A percentile compares a stretch with the other conserved stretches of the same genome.
Evolutionary conservation across 2,329 filamentous ascomycete genomes (phyloP).

Genomic region (Cephalotrichum gorgonifer): DNA sequence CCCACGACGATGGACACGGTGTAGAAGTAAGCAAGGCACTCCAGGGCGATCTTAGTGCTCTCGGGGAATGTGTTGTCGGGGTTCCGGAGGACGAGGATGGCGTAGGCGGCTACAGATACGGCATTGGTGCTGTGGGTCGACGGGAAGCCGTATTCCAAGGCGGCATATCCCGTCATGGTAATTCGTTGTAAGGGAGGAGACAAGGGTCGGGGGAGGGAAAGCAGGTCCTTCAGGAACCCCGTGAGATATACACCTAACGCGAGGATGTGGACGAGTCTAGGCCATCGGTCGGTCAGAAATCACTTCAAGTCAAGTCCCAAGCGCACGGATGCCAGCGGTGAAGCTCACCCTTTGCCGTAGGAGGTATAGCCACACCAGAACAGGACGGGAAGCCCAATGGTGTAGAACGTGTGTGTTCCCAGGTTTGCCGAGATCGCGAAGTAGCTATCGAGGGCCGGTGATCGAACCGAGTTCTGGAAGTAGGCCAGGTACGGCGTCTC

Average conservation of each 20-base stretch:
- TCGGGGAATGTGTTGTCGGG: constrained; percentile 52
- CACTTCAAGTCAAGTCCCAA: not conserved
- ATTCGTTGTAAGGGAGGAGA: constrained; percentile 89
- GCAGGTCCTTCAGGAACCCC: constrained; percentile 87
- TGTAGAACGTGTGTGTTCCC: constrained; percentile 97
- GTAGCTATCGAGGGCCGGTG: constrained; percentile 83
- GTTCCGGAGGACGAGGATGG: constrained; percentile 58
- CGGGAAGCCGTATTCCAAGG: constrained; percentile 93
- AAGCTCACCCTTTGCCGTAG: constrained; percentile 73
- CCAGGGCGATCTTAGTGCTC: constrained; percentile 50
- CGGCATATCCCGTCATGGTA: constrained; percentile 92
- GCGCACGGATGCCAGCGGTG: no score
- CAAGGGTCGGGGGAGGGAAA: constrained; percentile 82
- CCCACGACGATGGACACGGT: constrained; percentile 82
- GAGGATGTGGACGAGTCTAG: constrained; percentile 61
- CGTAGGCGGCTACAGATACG: constrained; percentile 84
- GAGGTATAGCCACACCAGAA: constrained; percentile 92
- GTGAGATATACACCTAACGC: constrained; percentile 76
- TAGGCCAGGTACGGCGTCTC: constrained; percentile 91
- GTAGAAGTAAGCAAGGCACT: constrained; percentile 70
- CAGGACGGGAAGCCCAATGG: constrained; percentile 85
- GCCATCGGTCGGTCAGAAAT: not conserved
- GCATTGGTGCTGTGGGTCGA: constrained; percentile 97
- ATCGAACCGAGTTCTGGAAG: constrained; percentile 70
- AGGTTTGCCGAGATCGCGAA: constrained; percentile 95